Evolutionary conservation across 768 basidiomycete species (phyloP).

Genomic region (Pseudohyphozyma bogoriensis): DNA sequence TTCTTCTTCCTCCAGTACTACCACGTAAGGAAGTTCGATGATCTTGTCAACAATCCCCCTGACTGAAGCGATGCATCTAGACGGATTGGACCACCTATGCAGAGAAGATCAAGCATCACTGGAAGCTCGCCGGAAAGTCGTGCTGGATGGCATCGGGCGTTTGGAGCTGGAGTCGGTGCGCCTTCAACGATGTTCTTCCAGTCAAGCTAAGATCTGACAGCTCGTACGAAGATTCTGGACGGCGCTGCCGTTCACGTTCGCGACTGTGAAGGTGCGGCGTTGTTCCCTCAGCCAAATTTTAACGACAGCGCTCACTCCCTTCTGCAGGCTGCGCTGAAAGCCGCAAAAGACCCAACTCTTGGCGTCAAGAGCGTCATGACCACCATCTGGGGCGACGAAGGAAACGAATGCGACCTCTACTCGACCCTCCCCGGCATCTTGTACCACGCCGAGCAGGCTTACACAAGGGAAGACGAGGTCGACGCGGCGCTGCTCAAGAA

Average conservation of each 20-base stretch:
- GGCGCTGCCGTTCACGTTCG: constrained; percentile 30
- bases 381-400: constrained; percentile 32
- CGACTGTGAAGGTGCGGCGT: too few species aligned
- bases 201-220: background rate
- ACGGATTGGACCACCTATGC: constrained; percentile 19
- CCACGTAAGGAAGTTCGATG: too few species aligned
- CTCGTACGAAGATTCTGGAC: constrained; percentile 23
- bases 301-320: too few species aligned
- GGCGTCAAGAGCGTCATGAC: constrained; percentile 21
- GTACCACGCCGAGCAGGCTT: constrained; percentile 23
- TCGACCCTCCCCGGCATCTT: constrained; percentile 25
- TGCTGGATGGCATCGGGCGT: constrained; percentile 30
- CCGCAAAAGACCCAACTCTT: constrained; percentile 13
- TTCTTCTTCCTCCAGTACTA: constrained; percentile 9
- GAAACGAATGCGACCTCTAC: constrained; percentile 25
- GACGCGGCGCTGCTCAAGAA: constrained; percentile 21
- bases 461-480: constrained; percentile 25
- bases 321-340: constrained; percentile 28
- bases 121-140: constrained; percentile 26
- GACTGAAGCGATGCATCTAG: too few species aligned
- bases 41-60: too few species aligned
- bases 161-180: constrained; percentile 28
- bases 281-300: too few species aligned
- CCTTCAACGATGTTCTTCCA: background rate
- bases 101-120: constrained; percentile 29